Conservation (phyloP, 495 filamentous ascomycete genomes). For the Hamigera avellanea region DNA sequence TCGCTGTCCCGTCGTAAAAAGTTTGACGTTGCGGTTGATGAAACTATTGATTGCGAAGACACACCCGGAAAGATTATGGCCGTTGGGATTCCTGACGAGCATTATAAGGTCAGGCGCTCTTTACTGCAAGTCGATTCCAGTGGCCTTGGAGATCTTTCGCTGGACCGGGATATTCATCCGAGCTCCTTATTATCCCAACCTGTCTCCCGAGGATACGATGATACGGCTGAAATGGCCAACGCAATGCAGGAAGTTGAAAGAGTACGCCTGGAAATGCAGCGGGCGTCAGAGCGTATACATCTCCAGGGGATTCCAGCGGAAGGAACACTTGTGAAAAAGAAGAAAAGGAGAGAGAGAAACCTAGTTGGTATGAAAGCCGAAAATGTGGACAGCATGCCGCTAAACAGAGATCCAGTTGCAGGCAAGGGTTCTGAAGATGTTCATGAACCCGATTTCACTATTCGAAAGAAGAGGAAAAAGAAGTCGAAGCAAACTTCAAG, state of each 20-base stretch:
- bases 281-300: conserved; percentile 72
- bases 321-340: conserved; percentile 67
- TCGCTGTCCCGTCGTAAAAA: conserved; percentile 25
- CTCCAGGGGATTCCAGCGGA: conserved; percentile 58
- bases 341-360: conserved; percentile 45
- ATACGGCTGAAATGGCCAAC: conserved; percentile 73
- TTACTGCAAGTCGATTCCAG: conserved; percentile 80
- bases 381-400: conserved; percentile 2
- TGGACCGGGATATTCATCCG: conserved; percentile 30
- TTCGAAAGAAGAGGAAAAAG: no score
- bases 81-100: conserved; percentile 16
- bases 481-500: no score
- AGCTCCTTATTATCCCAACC: conserved; percentile 1
- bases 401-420: background rate
- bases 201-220: conserved; percentile 23
- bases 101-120: conserved; percentile 33
- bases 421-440: no score
- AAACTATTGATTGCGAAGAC: conserved; percentile 27
- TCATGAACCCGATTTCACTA: no score
- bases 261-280: conserved; percentile 80
- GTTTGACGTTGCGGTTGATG: conserved; percentile 52
- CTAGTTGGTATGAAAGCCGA: conserved; percentile 2
- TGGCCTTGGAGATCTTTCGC: conserved; percentile 51
- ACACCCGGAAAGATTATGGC: conserved; percentile 17
- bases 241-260: conserved; percentile 81